These are phyloP conservation scores for Besnoitia besnoiti DNA, from an alignment of 169 alveolate genomes.

Conservation along the genomic window DNA sequence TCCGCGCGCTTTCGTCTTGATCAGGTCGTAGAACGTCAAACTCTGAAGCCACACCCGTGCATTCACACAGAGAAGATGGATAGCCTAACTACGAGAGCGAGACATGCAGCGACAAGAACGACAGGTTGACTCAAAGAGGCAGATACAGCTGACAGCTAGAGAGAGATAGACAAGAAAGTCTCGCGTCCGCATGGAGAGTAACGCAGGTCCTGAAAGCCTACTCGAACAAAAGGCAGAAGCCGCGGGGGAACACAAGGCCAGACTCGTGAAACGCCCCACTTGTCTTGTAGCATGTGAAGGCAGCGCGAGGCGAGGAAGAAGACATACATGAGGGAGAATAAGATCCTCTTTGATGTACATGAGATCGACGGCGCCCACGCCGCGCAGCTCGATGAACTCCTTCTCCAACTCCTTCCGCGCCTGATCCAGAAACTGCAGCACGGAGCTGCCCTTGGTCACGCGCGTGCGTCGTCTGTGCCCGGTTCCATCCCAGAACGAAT, in stretches of 20 bases:
- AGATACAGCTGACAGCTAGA: background rate
- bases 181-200: too few relatives aligned
- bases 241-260: background rate
- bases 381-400: conserved; percentile 71
- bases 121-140: background rate
- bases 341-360: conserved; percentile 80
- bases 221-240: background rate
- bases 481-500: conserved; percentile 78
- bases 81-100: background rate
- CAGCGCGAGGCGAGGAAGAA: too few relatives aligned
- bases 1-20: conserved; percentile 77
- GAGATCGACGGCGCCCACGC: conserved; percentile 63
- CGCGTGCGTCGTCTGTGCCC: conserved; percentile 75
- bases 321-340: conserved; percentile 76
- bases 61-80: background rate
- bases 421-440: conserved; percentile 72
- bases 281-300: too few relatives aligned
- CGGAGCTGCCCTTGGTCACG: conserved; percentile 65
- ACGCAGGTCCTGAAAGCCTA: background rate
- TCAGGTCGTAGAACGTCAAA: conserved; percentile 74
- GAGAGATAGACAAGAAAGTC: background rate
- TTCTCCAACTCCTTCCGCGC: conserved; percentile 68
- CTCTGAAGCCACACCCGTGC: conserved; percentile 16
- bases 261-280: too few relatives aligned
- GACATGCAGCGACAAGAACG: background rate